Base-by-base conservation (phyloP, 495 filamentous ascomycete genomes). In the Saxophila tyrrhenica region DNA sequence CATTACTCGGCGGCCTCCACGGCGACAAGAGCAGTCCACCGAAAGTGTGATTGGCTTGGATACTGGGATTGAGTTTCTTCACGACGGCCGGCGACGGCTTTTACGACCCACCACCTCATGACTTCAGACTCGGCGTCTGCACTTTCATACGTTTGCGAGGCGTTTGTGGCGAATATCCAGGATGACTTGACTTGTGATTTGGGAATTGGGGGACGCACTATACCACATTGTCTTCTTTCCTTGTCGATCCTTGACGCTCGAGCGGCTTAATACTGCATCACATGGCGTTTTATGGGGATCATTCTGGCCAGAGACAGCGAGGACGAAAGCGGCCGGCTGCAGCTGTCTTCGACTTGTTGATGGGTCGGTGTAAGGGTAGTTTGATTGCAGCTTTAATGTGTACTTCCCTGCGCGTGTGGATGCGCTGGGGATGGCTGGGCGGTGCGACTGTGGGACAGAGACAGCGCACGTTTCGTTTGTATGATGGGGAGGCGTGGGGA, bases 1-100 rank as follows among this genome's bases (percentile, higher is more conserved):
- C 89, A 60, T 73, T 96, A 25, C 83, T 95, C 60, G 83, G 77
- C 54, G 69, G 72, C 17, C 22, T 66, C 19, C 54, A 60, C 3
- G 52, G 39, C 1, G 61, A 58, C 47, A 58, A 61, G 49, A 25
- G 20, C 21, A 43, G n/a, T 21, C 16, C 52, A 48, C 57, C 57
- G 29, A 55, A 52, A 39, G 15, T 60, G 20, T 60, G 29, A 35
- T 5, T 7, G 29, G 7, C 13, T 35, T 35, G 29, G 29, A 13
- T 35, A 35, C 29, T 35, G 7, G 29, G 13, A 35, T 35, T 35
- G 29, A 35, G 29, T 35, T 13, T 35, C 13, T 35, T 35, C 5
- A 35, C 29, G 29, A 35, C 5, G 5, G 29, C 13, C 29, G 5
- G 29, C 7, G 7, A 35, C 29, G 29, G 29, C 29, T 13, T 7